Conservation (phyloP, 1,284 basidiomycete species). For the Ceratobasidium sp. region DNA sequence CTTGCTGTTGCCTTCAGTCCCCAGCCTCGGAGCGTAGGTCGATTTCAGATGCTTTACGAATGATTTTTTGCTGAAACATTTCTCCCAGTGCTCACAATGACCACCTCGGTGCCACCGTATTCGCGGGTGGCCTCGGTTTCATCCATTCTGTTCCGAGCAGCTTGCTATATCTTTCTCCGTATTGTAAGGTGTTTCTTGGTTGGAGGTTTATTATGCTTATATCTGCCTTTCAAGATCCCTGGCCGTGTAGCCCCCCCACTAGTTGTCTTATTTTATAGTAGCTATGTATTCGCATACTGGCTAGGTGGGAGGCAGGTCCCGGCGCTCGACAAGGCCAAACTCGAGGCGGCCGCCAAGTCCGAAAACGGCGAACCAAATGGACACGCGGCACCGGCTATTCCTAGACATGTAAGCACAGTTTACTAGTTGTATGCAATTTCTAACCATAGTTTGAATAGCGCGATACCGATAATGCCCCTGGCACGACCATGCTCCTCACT, state of each 20-base stretch:
- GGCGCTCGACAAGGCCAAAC: constrained; percentile 31
- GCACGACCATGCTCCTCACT: constrained; percentile 40
- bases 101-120: constrained; percentile 34
- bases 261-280: constrained; percentile 4
- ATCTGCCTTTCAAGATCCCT: constrained; percentile 13
- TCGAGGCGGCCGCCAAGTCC: constrained; percentile 13
- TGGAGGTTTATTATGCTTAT: neutral
- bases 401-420: constrained; percentile 8
- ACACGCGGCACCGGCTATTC: constrained; percentile 1
- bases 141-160: constrained; percentile 18
- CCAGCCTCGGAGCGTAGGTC: constrained; percentile 18
- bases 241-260: constrained; percentile 11
- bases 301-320: constrained; percentile 13
- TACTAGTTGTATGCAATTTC: neutral
- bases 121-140: constrained; percentile 20
- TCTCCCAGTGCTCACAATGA: constrained; percentile 16
- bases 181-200: constrained; percentile 12
- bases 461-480: constrained; percentile 30
- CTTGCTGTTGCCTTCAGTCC: constrained; percentile 17
- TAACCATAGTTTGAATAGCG: constrained; percentile 14
- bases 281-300: constrained; percentile 3
- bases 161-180: constrained; percentile 28
- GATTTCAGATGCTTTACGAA: neutral
- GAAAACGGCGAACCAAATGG: constrained; percentile 25
- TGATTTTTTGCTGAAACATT: neutral